These are phyloP conservation scores for Coffea humblotiana DNA, from an alignment of 305 asterid species.

Conservation along the genomic window DNA sequence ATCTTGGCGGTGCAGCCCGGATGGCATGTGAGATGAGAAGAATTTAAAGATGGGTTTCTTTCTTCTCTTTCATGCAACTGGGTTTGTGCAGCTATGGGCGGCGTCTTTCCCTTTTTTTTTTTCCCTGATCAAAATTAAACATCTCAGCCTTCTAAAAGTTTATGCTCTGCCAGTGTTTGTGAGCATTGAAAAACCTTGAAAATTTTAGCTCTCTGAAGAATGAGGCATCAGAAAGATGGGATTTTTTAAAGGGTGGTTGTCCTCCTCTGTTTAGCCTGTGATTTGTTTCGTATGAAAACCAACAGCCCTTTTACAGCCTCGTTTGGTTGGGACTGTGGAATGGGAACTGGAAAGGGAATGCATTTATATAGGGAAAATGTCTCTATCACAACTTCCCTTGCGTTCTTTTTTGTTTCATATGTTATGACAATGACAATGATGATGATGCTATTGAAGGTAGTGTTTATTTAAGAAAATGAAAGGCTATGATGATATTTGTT, in stretches of 20 bases:
- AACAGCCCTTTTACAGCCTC: neutral
- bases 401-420: neutral
- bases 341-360: neutral
- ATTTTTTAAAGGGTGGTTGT: slow-evolving; percentile 31
- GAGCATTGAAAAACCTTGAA: neutral
- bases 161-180: neutral
- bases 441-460: neutral
- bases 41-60: neutral
- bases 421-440: neutral
- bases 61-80: slow-evolving; percentile 15
- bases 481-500: slow-evolving; percentile 29
- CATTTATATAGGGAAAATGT: neutral
- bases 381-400: neutral
- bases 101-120: neutral
- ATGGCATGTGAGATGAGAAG: slow-evolving; percentile 6
- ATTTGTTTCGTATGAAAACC: slow-evolving; percentile 3
- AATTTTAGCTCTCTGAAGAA: slow-evolving; percentile 4
- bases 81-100: slow-evolving; percentile 43
- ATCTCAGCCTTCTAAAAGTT: neutral
- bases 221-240: slow-evolving; percentile 18
- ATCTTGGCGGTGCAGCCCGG: slow-evolving; percentile 40
- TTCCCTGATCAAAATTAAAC: slow-evolving; percentile 1
- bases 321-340: neutral
- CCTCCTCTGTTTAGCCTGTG: slow-evolving; percentile 17
- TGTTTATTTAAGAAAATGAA: neutral